Evolutionary conservation across 345 rosid genomes (phyloP), one percentile per base, ranked within the genome.

Genomic region (Heritiera fomes): DNA sequence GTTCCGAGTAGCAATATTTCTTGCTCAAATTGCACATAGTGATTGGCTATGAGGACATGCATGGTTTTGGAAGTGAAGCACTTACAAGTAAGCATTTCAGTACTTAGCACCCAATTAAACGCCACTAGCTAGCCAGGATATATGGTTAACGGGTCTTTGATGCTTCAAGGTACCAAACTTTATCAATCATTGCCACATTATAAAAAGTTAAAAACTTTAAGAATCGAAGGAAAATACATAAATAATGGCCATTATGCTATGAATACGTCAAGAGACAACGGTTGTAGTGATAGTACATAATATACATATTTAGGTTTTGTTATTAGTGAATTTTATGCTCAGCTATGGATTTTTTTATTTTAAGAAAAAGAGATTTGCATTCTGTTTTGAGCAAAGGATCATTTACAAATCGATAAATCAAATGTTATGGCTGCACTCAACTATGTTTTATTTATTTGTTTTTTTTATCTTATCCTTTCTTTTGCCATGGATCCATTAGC

Each of bases 1-100:
- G 73, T 68, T 67, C 18, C 10, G 30, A 45, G 71, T 45, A 6
- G 50, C 71, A 46, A 46, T 11, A 53, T 53, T 5, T 30, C 3
- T 69, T 2, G 53, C 55, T 69, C 38, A 12, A 66, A 9, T 20
- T 9, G 34, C 63, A 59, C 0, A 20, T 59, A 0, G 32, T 46
- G 8, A 69, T 20, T 69, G 34, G 55, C 13, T 67, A 55, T 18
- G 10, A 41, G 46, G 28, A 73, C 8, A n/a, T 41, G 67, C 38
- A 58, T 58, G 65, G 38, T 40, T 38, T 41, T 41, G n/a, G 55
- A 60, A 61, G 61, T 49, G 32, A 63, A 76, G 59, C 60, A 49
- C 78, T 38, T 10, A 73, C 62, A 14, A 73, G 43, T 55, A 58
- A 72, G 61, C 40, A 46, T 47, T 64, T 20, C n/a, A 5, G 13